Conservation (phyloP, 2,329 filamentous ascomycete genomes). For the Xylaria sp. region DNA sequence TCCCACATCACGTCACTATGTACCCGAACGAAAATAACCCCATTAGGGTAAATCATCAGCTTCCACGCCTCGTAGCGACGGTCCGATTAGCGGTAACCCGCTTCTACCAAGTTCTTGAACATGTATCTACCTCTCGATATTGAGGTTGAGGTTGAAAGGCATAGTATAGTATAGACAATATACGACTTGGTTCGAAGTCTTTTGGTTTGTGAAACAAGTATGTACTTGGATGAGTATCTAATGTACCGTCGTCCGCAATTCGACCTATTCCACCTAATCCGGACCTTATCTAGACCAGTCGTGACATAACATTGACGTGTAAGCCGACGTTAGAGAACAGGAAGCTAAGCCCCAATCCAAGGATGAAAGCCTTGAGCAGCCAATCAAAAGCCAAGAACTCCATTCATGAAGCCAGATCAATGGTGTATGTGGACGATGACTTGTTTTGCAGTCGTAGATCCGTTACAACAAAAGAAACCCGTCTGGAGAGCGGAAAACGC, state of each 20-base stretch:
- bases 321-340: constrained; percentile 42
- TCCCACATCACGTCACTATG: no score
- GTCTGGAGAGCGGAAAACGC: constrained; percentile 23
- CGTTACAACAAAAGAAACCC: constrained; percentile 44
- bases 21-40: no score
- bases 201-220: constrained; percentile 36
- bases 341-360: constrained; percentile 39
- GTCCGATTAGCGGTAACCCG: no score
- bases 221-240: constrained; percentile 47
- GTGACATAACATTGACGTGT: constrained; percentile 42
- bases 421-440: constrained; percentile 29
- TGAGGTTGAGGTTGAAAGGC: background rate
- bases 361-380: constrained; percentile 31
- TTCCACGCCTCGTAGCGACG: no score
- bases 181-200: constrained; percentile 10
- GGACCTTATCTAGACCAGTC: constrained; percentile 40
- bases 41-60: no score
- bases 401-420: constrained; percentile 43
- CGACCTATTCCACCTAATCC: constrained; percentile 39
- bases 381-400: constrained; percentile 43
- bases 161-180: constrained; percentile 11
- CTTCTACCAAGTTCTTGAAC: no score
- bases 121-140: background rate
- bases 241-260: constrained; percentile 42
- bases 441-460: constrained; percentile 43